Percentiles rank a stretch among this genome's conserved stretches.
Evolutionary conservation across 148 eudicot species (phyloP).

Genomic region (Camellia granthamiana): DNA sequence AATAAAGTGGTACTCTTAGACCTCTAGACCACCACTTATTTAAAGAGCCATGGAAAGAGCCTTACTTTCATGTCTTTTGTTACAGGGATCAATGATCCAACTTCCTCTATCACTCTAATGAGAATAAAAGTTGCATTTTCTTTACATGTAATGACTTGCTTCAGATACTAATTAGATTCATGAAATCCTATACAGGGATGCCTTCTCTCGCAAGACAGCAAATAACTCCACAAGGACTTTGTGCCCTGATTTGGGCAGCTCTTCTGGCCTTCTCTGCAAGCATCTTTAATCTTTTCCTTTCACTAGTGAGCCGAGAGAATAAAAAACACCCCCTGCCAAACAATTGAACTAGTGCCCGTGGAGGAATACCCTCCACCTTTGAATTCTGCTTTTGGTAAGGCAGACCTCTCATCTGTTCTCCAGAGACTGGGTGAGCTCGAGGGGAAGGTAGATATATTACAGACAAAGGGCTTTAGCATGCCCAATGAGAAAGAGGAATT

Average conservation of each 20-base stretch:
- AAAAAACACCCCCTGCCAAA: constrained; percentile 19
- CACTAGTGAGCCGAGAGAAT: constrained; percentile 19
- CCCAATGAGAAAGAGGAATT: constrained; percentile 68
- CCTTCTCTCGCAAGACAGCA: constrained; percentile 11
- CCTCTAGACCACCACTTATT: too few relatives aligned
- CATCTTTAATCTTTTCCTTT: constrained; percentile 22
- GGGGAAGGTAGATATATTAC: constrained; percentile 52
- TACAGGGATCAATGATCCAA: background rate
- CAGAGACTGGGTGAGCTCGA: constrained; percentile 67
- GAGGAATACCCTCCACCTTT: constrained; percentile 24
- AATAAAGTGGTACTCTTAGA: too few relatives aligned
- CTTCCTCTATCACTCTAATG: background rate
- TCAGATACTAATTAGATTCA: background rate
- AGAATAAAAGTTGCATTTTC: too few relatives aligned
- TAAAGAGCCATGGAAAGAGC: too few relatives aligned
- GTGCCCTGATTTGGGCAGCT: constrained; percentile 27
- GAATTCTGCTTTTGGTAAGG: constrained; percentile 22
- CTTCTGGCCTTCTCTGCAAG: constrained; percentile 35
- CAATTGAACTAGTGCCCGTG: constrained; percentile 19
- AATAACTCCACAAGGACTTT: constrained; percentile 17
- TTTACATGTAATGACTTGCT: background rate
- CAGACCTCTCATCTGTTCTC: constrained; percentile 34
- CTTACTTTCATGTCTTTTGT: background rate
- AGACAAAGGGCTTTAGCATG: constrained; percentile 47
- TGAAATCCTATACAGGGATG: constrained; percentile 24